phyloP scores from a whole-genome alignment of 306 rosid species.

The Quercus alba region DNA sequence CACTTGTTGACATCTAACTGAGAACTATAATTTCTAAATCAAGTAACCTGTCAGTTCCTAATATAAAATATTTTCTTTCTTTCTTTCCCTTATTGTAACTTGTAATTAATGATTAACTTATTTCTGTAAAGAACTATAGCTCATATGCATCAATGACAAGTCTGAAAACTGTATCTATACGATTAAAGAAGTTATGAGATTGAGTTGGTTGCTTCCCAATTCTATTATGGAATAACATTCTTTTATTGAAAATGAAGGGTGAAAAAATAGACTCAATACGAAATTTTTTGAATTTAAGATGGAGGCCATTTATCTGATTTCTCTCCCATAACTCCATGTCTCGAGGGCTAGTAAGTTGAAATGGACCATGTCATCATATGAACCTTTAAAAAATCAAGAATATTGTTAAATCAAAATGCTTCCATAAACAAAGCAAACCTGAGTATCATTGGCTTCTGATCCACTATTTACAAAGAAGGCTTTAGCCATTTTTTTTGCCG shows the following conservation, averaged over 20 bases:
- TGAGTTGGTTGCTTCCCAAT: too few relatives aligned
- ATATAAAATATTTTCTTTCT: not conserved
- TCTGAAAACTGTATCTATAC: not conserved
- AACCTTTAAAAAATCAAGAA: conserved; percentile 12
- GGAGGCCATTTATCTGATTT: not conserved
- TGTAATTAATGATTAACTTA: not conserved
- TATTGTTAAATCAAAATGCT: conserved; percentile 17
- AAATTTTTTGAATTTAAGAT: not conserved
- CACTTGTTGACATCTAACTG: not conserved
- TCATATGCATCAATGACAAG: not conserved
- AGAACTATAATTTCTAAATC: not conserved
- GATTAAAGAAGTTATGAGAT: too few relatives aligned
- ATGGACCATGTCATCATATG: not conserved
- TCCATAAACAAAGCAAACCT: conserved; percentile 44
- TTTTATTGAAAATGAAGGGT: too few relatives aligned
- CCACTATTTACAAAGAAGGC: conserved; percentile 91
- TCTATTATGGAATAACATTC: too few relatives aligned
- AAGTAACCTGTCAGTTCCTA: not conserved
- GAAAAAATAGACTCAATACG: too few relatives aligned
- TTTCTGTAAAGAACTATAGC: not conserved
- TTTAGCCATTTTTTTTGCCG: conserved; percentile 80
- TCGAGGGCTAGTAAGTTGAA: not conserved
- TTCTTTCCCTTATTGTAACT: not conserved
- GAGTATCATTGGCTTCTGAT: conserved; percentile 98
- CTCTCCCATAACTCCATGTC: not conserved